Evolutionary conservation across 2,329 filamentous ascomycete genomes (phyloP), one percentile per base, ranked within the genome.

Genomic region (Fusarium sp.): DNA sequence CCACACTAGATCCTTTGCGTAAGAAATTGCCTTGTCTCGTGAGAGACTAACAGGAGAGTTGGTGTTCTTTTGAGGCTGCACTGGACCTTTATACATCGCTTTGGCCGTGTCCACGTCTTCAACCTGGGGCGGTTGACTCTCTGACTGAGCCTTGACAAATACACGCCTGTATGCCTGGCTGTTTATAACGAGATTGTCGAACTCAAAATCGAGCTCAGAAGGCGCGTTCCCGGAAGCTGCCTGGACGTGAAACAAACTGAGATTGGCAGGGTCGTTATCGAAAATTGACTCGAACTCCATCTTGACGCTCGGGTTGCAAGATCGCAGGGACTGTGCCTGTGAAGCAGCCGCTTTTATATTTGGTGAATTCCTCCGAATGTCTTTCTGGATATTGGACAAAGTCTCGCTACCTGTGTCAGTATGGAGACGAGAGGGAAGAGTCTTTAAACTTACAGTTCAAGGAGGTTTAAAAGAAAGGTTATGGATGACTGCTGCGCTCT

Each of bases 201-300:
- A 53, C 0, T 1, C 20, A 2, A 53, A 53, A 3, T 53, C 14
- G 0, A 53, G 18, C 24, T 36, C 50, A 7, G 50, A 53, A 2
- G 50, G 50, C 1, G 33, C 50, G 22, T 13, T 4, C 1, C 50
- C 50, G 0, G 50, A 53, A 7, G 13, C 5, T 5, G 45, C 22
- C 0, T n/a, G 15, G 0, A 2, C 0, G 1, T 1, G 18, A 3
- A 28, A 53, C 0, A 13, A n/a, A 2, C 24, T 53, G 7, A 28
- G 14, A 0, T n/a, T 26, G 7, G 2, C 7, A 5, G 24, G 0
- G 0, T 28, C 5, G 0, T 22, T 28, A 9, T 28, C 50, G 2
- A 53, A 38, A 2, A n/a, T 28, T 2, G 50, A 53, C 5, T n/a
- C 50, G 0, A 7, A 5, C 0, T 28, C n/a, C 10, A 36, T 36